Evolutionary conservation across 768 basidiomycete species (phyloP).

Genomic region (Leccinum variicolor): DNA sequence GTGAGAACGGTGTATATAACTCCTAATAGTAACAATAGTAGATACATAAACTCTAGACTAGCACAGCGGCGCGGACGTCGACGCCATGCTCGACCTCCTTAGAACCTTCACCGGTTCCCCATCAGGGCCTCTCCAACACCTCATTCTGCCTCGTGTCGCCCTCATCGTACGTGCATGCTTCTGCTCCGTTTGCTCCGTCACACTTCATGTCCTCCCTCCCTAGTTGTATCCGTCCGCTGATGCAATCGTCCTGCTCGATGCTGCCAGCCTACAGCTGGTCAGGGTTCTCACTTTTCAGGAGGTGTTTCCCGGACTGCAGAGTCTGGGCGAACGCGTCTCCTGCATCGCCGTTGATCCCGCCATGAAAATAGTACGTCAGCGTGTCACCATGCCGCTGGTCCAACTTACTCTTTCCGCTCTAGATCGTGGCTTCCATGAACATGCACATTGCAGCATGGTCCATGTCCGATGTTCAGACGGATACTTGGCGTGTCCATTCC

Average conservation of each 20-base stretch:
- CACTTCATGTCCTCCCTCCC: neutral
- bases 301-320: slow-evolving; percentile 63
- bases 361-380: slow-evolving; percentile 71
- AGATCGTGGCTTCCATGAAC: slow-evolving; percentile 75
- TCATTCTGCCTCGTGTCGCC: slow-evolving; percentile 51
- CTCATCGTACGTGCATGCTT: slow-evolving; percentile 51
- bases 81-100: slow-evolving; percentile 45
- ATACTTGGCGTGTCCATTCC: slow-evolving; percentile 79
- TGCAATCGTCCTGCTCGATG: slow-evolving; percentile 67
- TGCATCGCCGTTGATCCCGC: slow-evolving; percentile 70
- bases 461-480: slow-evolving; percentile 60
- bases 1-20: neutral
- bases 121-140: slow-evolving; percentile 49
- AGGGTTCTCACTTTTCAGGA: slow-evolving; percentile 79
- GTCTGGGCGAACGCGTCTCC: slow-evolving; percentile 45
- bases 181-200: neutral
- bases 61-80: neutral
- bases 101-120: slow-evolving; percentile 51
- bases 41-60: too few relatives aligned
- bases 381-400: neutral
- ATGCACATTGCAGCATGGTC: slow-evolving; percentile 74
- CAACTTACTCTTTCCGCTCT: slow-evolving; percentile 9
- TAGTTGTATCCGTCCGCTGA: slow-evolving; percentile 75
- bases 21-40: too few relatives aligned
- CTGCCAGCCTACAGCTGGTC: slow-evolving; percentile 58